Percentiles rank a stretch among this genome's conserved stretches.
phyloP scores from a whole-genome alignment of 2,329 filamentous ascomycete species.

The Aspergillus spinulosporus region DNA sequence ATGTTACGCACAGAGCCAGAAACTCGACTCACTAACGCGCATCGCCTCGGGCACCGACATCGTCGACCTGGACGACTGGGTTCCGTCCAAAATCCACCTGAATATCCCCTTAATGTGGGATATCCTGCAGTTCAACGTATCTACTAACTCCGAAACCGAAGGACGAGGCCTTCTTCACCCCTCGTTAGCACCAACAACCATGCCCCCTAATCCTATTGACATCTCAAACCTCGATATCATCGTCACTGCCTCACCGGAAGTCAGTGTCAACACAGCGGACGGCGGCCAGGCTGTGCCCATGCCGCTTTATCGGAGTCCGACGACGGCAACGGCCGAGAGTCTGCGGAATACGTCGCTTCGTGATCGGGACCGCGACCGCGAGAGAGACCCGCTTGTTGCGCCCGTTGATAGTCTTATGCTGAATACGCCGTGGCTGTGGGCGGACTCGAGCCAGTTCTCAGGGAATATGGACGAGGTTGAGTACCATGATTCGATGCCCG shows the following conservation, averaged over 20 bases:
- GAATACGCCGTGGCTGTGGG: conserved; percentile 39
- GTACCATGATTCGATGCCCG: conserved; percentile 30
- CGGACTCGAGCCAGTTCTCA: conserved; percentile 31
- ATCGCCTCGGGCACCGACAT: conserved; percentile 53
- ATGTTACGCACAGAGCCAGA: conserved; percentile 43
- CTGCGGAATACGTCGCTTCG: conserved; percentile 9
- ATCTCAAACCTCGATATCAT: conserved; percentile 49
- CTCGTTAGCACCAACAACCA: conserved; percentile 39
- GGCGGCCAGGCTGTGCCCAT: conserved; percentile 54
- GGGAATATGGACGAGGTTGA: conserved; percentile 33
- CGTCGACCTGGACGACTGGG: conserved; percentile 52
- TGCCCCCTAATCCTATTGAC: conserved; percentile 21
- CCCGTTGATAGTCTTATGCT: conserved; percentile 38
- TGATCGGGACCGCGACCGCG: conserved; percentile 2
- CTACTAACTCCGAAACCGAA: conserved; percentile 32
- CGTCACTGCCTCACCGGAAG: conserved; percentile 54
- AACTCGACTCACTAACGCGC: conserved; percentile 51
- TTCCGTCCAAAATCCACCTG: conserved; percentile 55
- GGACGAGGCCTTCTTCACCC: conserved; percentile 47
- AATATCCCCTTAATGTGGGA: conserved; percentile 57
- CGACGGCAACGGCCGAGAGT: conserved; percentile 3
- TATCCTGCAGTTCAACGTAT: conserved; percentile 50
- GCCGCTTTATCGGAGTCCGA: conserved; percentile 22
- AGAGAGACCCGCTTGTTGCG: conserved; percentile 29
- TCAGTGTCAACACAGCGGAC: conserved; percentile 54